These are phyloP conservation scores for Saccharomycopsis lassenensis DNA, from an alignment of 805 yeast species.

Conservation along the genomic window DNA sequence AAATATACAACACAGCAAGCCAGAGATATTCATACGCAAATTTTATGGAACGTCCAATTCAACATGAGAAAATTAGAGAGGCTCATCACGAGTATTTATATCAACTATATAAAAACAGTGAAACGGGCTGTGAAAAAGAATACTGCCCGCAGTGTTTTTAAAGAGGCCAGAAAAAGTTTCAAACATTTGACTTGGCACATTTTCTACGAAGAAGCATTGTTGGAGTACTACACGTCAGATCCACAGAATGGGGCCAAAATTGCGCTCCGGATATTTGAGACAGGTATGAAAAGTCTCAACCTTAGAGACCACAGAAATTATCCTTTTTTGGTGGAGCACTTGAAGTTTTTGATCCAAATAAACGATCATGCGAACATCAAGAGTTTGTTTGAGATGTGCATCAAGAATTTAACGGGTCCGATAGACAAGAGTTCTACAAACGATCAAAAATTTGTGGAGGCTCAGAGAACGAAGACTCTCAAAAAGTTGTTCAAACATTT, in stretches of 20 bases:
- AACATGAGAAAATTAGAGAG: conserved; percentile 19
- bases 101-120: conserved; percentile 57
- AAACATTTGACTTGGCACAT: conserved; percentile 63
- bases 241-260: conserved; percentile 43
- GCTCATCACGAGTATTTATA: conserved; percentile 47
- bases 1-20: conserved; percentile 18
- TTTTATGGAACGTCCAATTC: conserved; percentile 11
- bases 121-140: conserved; percentile 38
- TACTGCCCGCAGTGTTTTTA: conserved; percentile 38
- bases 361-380: conserved; percentile 66
- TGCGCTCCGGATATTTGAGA: conserved; percentile 66
- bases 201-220: conserved; percentile 68
- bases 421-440: conserved; percentile 23
- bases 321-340: conserved; percentile 54
- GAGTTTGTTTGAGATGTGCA: conserved; percentile 69
- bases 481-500: conserved; percentile 44
- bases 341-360: conserved; percentile 56
- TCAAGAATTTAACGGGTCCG: conserved; percentile 34
- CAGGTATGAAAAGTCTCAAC: conserved; percentile 46
- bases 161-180: conserved; percentile 65
- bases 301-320: conserved; percentile 38
- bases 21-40: conserved; percentile 1
- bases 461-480: conserved; percentile 26
- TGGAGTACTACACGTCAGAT: conserved; percentile 49
- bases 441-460: conserved; percentile 19